phyloP scores from a whole-genome alignment of 108 stramenopile species.

The Nannochloropsis salina region DNA sequence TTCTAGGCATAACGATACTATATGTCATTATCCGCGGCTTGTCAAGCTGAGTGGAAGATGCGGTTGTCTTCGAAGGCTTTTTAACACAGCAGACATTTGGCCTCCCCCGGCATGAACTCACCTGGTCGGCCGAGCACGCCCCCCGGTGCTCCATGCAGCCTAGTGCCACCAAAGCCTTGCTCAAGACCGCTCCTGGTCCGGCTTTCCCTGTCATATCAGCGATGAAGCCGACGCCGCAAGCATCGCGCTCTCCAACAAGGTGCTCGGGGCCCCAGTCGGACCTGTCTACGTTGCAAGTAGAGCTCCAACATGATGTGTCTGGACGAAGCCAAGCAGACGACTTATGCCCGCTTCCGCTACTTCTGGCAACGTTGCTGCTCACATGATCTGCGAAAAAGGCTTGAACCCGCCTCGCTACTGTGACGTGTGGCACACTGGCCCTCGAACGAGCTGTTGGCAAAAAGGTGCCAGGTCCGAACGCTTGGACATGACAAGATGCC shows the following conservation, averaged over 20 bases:
- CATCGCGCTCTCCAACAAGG: conserved; percentile 44
- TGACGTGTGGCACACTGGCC: not conserved
- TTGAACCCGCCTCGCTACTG: not conserved
- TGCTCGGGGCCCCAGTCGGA: not conserved
- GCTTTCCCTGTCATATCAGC: conserved; percentile 30
- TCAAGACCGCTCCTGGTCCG: conserved; percentile 31
- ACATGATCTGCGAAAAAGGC: not conserved
- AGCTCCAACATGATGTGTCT: not conserved
- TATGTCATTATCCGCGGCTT: too few species aligned
- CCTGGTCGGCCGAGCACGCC: conserved; percentile 49
- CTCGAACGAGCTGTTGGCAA: not conserved
- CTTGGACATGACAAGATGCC: not conserved
- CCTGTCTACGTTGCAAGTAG: not conserved
- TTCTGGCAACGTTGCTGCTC: not conserved
- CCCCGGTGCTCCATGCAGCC: conserved; percentile 55
- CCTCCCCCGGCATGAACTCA: conserved; percentile 24
- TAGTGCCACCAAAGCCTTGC: conserved; percentile 37
- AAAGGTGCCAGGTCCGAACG: not conserved
- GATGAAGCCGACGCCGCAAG: conserved; percentile 52
- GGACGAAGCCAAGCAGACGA: conserved; percentile 24
- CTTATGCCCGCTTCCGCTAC: not conserved
- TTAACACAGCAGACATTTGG: not conserved
- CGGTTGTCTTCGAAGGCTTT: not conserved
- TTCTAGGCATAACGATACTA: not conserved
- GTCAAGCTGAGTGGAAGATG: not conserved